Base-by-base conservation (phyloP, 441 rosid genomes). In the Rhodomyrtus psidioides region DNA sequence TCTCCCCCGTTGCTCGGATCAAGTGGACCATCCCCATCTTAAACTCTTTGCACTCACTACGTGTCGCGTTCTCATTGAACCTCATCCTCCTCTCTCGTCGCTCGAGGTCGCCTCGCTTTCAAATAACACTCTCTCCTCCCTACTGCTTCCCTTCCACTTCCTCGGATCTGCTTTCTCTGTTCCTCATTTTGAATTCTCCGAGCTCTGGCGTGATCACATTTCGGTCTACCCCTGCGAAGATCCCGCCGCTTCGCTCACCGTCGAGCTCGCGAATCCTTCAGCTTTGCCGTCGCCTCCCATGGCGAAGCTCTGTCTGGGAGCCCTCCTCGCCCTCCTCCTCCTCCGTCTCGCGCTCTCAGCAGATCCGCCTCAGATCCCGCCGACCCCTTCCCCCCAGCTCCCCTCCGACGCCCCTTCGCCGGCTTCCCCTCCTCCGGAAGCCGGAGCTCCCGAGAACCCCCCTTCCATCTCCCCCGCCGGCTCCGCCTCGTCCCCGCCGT, bases 321-420 rank as follows among this genome's bases (percentile, higher is more conserved):
- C 83, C 30, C 70, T 76, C 55, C 23, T 76, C 23, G 83, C 46
- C 2, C 86, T 85, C 54, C 70, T 85, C 83, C 58, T 82, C 54
- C 30, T 76, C 44, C 83, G 23, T 65, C 55, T 42, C 55, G 86
- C 55, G 26, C n/a, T 85, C 60, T 76, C 86, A 16, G 86, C 65
- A n/a, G 83, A 75, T 85, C 83, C 24, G 70, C 28, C 56, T 4
- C 86, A 76, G 83, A 85, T 85, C 83, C 55, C 83, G 39, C 86
- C 86, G 14, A 6, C 34, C 46, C 86, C 21, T 1, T 15, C 86
- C 12, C 83, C 83, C 19, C 83, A 27, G 54, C 82, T n/a, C 39
- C 42, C 75, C 46, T 13, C 55, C 44, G 86, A 46, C 27, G 30
- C 46, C 60, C 87, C 83, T 23, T 0, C 55, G 2, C 57, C 75